Conservation (phyloP, 768 basidiomycete genomes). For the Mrakia gelida region DNA sequence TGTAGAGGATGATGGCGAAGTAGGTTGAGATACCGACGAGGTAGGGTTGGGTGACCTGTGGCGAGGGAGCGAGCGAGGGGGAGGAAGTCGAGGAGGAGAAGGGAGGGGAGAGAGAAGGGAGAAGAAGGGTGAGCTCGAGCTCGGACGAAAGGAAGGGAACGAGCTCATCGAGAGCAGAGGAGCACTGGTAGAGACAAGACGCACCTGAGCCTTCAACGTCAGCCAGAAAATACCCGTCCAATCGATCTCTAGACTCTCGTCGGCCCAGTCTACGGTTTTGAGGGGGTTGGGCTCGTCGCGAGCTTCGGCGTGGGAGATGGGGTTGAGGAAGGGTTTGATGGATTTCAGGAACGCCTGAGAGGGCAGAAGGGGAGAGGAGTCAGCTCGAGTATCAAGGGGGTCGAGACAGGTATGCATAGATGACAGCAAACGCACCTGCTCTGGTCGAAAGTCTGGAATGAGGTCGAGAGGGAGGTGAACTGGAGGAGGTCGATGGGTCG, state of each 20-base stretch:
- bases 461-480: slow-evolving; percentile 14
- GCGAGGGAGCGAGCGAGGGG: neutral
- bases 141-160: too few species aligned
- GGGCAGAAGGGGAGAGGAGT: neutral
- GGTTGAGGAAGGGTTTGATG: slow-evolving; percentile 26
- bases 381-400: neutral
- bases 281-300: neutral
- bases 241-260: slow-evolving; percentile 28
- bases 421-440: slow-evolving; percentile 4
- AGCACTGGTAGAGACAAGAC: neutral
- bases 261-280: slow-evolving; percentile 28
- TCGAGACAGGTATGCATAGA: too few species aligned
- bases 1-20: slow-evolving; percentile 21
- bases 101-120: neutral
- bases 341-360: slow-evolving; percentile 29
- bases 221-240: slow-evolving; percentile 29
- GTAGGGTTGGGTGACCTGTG: slow-evolving; percentile 29
- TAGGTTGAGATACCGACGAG: slow-evolving; percentile 27
- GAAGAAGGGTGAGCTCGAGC: neutral
- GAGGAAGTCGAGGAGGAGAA: neutral
- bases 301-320: neutral
- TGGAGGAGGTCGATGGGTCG: neutral
- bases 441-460: slow-evolving; percentile 23
- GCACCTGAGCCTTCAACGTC: slow-evolving; percentile 24
- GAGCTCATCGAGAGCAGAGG: neutral